These are phyloP conservation scores for Salisapilia sapeloensis DNA, from an alignment of 352 stramenopile species.

Conservation along the genomic window DNA sequence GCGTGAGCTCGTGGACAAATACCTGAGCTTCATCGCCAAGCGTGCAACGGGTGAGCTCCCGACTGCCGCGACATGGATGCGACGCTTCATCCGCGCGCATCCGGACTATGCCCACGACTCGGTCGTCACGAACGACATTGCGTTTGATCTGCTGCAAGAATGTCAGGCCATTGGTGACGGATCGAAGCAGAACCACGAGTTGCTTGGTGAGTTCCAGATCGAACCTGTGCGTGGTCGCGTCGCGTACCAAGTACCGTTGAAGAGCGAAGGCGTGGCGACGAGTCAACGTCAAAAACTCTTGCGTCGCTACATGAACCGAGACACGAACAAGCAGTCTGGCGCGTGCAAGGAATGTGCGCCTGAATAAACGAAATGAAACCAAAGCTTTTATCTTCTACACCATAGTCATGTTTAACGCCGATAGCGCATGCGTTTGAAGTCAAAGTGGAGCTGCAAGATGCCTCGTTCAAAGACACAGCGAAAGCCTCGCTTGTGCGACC, in stretches of 20 bases:
- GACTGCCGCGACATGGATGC: conserved; percentile 94
- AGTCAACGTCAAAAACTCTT: conserved; percentile 57
- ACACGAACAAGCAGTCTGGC: conserved; percentile 5
- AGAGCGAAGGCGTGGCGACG: conserved; percentile 67
- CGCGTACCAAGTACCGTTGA: conserved; percentile 87
- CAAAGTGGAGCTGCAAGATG: conserved; percentile 97
- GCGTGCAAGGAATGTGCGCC: conserved; percentile 1
- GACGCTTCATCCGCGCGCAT: conserved; percentile 90
- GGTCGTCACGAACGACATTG: conserved; percentile 60
- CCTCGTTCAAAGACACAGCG: conserved; percentile 97
- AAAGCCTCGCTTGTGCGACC: conserved; percentile 93
- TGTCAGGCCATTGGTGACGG: conserved; percentile 95
- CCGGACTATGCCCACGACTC: conserved; percentile 93
- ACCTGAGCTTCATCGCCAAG: conserved; percentile 87
- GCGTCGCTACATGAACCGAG: conserved; percentile 13
- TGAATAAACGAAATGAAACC: background rate
- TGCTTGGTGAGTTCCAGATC: conserved; percentile 88
- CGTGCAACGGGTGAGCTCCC: conserved; percentile 90
- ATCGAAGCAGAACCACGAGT: conserved; percentile 78
- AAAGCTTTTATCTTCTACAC: background rate
- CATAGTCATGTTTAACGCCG: conserved; percentile 51
- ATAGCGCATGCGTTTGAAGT: conserved; percentile 97
- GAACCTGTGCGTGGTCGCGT: conserved; percentile 81
- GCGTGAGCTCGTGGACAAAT: conserved; percentile 41
- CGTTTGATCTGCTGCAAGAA: conserved; percentile 88